Evolutionary conservation across 106 monocot genomes (phyloP).

Genomic region (Dioscorea zingiberensis): DNA sequence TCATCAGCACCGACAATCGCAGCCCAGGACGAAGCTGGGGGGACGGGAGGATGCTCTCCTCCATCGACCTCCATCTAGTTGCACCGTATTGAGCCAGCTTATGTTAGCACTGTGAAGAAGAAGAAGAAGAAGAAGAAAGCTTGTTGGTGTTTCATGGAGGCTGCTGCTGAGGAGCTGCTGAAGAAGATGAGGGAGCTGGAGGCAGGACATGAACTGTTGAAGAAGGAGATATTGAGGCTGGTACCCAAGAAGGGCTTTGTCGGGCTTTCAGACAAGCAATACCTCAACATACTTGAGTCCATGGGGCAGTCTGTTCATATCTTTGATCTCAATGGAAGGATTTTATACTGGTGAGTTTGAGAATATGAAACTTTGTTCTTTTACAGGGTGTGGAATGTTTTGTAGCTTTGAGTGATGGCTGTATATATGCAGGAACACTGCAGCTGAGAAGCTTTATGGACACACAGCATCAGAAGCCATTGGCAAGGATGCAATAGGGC

Average conservation of each 20-base stretch:
- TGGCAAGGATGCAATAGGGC: constrained; percentile 66
- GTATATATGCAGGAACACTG: constrained; percentile 59
- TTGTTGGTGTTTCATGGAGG: too few species aligned
- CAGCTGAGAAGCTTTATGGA: constrained; percentile 89
- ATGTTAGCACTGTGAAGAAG: too few species aligned
- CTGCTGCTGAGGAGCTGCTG: constrained; percentile 51
- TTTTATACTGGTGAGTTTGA: constrained; percentile 56
- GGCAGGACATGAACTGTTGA: constrained; percentile 52
- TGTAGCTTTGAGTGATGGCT: too few species aligned
- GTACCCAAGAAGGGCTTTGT: constrained; percentile 5
- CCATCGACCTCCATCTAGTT: too few species aligned
- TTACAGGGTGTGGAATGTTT: too few species aligned
- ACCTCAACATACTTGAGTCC: constrained; percentile 47
- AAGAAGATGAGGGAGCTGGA: constrained; percentile 85
- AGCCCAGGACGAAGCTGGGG: too few species aligned
- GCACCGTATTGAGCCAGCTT: too few species aligned
- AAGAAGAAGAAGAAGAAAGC: too few species aligned
- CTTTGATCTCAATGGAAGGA: constrained; percentile 47
- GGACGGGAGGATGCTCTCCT: too few species aligned
- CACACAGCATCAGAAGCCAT: constrained; percentile 76
- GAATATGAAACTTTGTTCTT: too few species aligned
- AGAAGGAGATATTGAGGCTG: constrained; percentile 77
- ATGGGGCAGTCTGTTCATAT: constrained; percentile 84
- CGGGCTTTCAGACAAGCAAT: constrained; percentile 56
- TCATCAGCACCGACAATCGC: too few species aligned